Base-by-base conservation (phyloP, 1,139 yeast genomes). In the Candida sojae region DNA sequence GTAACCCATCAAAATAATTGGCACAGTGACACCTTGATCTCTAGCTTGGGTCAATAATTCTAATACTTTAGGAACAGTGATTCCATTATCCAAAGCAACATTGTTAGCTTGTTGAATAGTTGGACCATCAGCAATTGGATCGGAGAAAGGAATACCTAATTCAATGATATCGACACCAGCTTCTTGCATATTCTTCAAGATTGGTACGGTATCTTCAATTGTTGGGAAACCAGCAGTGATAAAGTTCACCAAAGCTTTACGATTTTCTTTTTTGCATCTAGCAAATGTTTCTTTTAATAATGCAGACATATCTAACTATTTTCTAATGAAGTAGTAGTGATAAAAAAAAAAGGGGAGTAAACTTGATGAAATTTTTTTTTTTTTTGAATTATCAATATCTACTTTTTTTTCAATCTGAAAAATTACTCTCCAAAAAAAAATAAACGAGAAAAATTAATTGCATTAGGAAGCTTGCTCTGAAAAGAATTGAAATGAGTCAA, bases 61-160 rank as follows among this genome's bases (percentile, higher is more conserved):
- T 53, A 93, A 73, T 54, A 88, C 83, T 59, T 77, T 76, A 7
- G 75, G 64, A 51, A 90, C 84, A 30, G 91, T 85, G 51, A 91
- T 82, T 11, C 96, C 96, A 59, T 93, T 91, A 31, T 81, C 78
- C 56, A 93, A 77, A 10, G 99, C 95, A 23, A 71, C 75, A 33
- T 81, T 81, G 69, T 92, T 92, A 37, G 98, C 90, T 35, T 75
- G 83, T 70, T 93, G 99, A 59, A 93, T 93, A 12, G 96, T 90
- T 36, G 98, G 96, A 42, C 99, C 99, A 67, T 93, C 99, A 39
- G 98, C 99, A 62, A 93, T 90, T 39, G 99, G 99, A 65, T 93
- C 99, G n/a, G 97, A 86, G 67, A 93, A 93, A 39, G 99, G 99
- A 63, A 95, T 74, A 53, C 99, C 99, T 45, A 93, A 73, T 71